Percentiles rank a stretch among this genome's conserved stretches.
These are phyloP conservation scores for Wallacemonas rigidus DNA, from an alignment of 208 protist genomes.

Conservation along the genomic window DNA sequence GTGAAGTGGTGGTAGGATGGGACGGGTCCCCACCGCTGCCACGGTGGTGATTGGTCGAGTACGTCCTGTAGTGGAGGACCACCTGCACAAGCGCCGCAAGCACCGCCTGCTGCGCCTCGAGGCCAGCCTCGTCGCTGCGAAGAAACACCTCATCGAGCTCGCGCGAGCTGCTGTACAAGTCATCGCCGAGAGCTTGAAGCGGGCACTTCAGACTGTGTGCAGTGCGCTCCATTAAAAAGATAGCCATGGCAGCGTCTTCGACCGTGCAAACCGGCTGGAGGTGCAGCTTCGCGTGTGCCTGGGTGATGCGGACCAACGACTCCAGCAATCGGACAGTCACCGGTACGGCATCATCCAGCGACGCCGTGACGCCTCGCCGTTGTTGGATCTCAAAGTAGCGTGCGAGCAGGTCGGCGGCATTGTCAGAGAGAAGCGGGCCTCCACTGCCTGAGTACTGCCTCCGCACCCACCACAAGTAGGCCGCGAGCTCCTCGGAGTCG, in stretches of 20 bases:
- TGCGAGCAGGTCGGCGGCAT: constrained; percentile 68
- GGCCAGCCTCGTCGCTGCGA: constrained; percentile 28
- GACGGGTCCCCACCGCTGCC: too few species aligned
- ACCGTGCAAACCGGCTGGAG: constrained; percentile 68
- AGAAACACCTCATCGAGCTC: constrained; percentile 80
- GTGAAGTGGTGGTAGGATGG: too few species aligned
- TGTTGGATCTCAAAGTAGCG: constrained; percentile 82
- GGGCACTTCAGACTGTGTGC: constrained; percentile 84
- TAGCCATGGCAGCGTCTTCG: constrained; percentile 85
- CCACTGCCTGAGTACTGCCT: constrained; percentile 67
- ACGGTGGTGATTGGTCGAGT: not conserved
- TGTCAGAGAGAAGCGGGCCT: constrained; percentile 71
- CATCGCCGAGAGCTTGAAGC: constrained; percentile 50
- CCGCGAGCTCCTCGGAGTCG: constrained; percentile 59
- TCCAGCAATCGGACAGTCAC: constrained; percentile 97
- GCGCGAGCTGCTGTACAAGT: constrained; percentile 75
- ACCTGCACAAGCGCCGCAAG: constrained; percentile 61
- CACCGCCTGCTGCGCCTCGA: constrained; percentile 50
- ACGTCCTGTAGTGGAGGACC: constrained; percentile 47
- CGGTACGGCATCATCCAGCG: constrained; percentile 86
- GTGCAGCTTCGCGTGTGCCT: constrained; percentile 96
- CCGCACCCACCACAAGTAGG: constrained; percentile 80
- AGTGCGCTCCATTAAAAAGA: constrained; percentile 88
- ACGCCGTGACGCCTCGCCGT: constrained; percentile 63
- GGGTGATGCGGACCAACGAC: constrained; percentile 92